Evolutionary conservation across 2,329 filamentous ascomycete species (phyloP).

Genomic region (Fusarium sp.): DNA sequence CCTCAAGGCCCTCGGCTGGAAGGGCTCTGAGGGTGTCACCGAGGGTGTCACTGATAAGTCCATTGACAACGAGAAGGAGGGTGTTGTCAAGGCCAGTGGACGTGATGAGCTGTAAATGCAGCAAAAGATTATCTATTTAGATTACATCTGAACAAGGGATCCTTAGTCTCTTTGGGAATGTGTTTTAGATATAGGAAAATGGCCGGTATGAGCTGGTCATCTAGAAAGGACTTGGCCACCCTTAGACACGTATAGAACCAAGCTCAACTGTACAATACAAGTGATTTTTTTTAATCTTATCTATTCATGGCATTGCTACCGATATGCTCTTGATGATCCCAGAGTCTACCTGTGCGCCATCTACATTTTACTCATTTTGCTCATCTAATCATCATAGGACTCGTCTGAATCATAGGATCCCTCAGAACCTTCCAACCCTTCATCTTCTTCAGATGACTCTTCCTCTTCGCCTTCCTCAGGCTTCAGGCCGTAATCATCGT

Average conservation of each 20-base stretch:
- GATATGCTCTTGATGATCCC: conserved; percentile 17
- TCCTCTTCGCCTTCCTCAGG: conserved; percentile 68
- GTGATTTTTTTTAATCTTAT: conserved; percentile 21
- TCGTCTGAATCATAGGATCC: conserved; percentile 46
- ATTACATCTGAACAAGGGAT: background rate
- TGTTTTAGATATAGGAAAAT: conserved; percentile 7
- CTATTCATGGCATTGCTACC: conserved; percentile 36
- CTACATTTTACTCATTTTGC: background rate
- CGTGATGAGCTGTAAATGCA: conserved; percentile 73
- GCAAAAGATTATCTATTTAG: background rate
- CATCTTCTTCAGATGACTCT: conserved; percentile 59
- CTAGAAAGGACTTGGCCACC: conserved; percentile 12
- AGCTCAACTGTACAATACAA: conserved; percentile 36
- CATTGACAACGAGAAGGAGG: conserved; percentile 47
- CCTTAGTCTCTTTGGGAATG: background rate
- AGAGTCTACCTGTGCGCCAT: conserved; percentile 24
- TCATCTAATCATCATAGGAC: conserved; percentile 39
- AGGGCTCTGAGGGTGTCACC: conserved; percentile 63
- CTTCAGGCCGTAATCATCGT: conserved; percentile 89
- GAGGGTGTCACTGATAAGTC: conserved; percentile 51
- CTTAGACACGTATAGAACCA: conserved; percentile 24
- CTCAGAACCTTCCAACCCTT: conserved; percentile 46
- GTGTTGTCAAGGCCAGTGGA: conserved; percentile 75
- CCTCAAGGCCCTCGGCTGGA: conserved; percentile 90
- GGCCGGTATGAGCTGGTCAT: conserved; percentile 9